These are phyloP conservation scores for Bacterosira constricta DNA, from an alignment of 108 stramenopile species.

Conservation along the genomic window DNA sequence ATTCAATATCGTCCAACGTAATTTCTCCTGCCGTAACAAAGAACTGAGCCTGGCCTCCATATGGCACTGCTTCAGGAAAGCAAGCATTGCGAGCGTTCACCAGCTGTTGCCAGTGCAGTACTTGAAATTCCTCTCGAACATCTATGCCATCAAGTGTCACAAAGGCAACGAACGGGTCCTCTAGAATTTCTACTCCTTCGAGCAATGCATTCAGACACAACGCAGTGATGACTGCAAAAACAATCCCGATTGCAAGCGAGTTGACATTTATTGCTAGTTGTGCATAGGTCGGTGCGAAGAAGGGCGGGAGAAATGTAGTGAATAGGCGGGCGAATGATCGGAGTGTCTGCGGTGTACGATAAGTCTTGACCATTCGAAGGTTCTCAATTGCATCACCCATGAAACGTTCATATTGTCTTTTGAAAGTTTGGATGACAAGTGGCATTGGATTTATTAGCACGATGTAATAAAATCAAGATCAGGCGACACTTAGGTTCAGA, in stretches of 20 bases:
- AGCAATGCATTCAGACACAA: slow-evolving; percentile 74
- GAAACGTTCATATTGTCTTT: slow-evolving; percentile 73
- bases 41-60: slow-evolving; percentile 16
- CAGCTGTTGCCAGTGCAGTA: slow-evolving; percentile 52
- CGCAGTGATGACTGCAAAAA: slow-evolving; percentile 68
- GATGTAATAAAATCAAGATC: too few relatives aligned
- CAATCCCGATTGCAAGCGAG: slow-evolving; percentile 61
- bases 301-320: slow-evolving; percentile 65
- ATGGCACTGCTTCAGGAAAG: slow-evolving; percentile 50
- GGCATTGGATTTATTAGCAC: too few relatives aligned
- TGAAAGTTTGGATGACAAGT: too few relatives aligned
- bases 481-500: too few relatives aligned
- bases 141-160: slow-evolving; percentile 70
- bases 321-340: slow-evolving; percentile 75
- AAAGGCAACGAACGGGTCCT: slow-evolving; percentile 75
- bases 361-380: slow-evolving; percentile 70
- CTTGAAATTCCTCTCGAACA: slow-evolving; percentile 50
- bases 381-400: slow-evolving; percentile 59
- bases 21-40: slow-evolving; percentile 18
- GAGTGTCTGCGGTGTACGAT: slow-evolving; percentile 81
- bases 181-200: slow-evolving; percentile 68
- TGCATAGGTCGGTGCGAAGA: slow-evolving; percentile 76
- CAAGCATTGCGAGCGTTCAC: slow-evolving; percentile 46
- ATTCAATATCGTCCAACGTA: neutral
- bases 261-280: slow-evolving; percentile 63